Conservation (phyloP, 2,329 filamentous ascomycete species). For the Sporothrix sp. region DNA sequence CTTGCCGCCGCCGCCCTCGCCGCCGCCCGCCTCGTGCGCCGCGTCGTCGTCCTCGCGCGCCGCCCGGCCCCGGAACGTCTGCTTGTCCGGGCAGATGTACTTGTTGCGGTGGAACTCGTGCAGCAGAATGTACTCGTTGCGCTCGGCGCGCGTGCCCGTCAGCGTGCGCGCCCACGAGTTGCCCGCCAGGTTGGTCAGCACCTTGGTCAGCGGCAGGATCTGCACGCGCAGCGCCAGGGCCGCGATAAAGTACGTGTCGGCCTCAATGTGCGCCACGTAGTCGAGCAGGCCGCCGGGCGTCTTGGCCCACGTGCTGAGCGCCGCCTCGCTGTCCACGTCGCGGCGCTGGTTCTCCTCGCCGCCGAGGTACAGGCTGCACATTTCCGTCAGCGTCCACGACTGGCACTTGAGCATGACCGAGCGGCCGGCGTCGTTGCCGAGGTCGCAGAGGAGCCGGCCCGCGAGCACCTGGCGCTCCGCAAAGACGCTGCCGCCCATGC, state of each 20-base stretch:
- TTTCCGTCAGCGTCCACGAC: slow-evolving; percentile 95
- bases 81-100: slow-evolving; percentile 96
- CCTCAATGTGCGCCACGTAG: slow-evolving; percentile 86
- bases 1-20: slow-evolving; percentile 38
- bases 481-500: slow-evolving; percentile 81
- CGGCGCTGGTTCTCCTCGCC: slow-evolving; percentile 54
- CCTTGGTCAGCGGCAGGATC: slow-evolving; percentile 86
- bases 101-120: slow-evolving; percentile 96
- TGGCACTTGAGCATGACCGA: slow-evolving; percentile 96
- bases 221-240: slow-evolving; percentile 83
- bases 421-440: slow-evolving; percentile 94
- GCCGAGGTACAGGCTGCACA: slow-evolving; percentile 81
- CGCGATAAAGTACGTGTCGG: slow-evolving; percentile 92
- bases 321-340: slow-evolving; percentile 81
- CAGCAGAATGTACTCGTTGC: slow-evolving; percentile 97
- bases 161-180: slow-evolving; percentile 97
- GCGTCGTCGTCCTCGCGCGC: slow-evolving; percentile 66
- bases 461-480: slow-evolving; percentile 83
- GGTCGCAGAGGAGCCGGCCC: slow-evolving; percentile 82
- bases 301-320: slow-evolving; percentile 76
- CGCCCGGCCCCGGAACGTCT: slow-evolving; percentile 64
- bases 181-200: slow-evolving; percentile 89
- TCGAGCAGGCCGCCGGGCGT: slow-evolving; percentile 82
- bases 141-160: slow-evolving; percentile 89
- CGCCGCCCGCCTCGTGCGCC: slow-evolving; percentile 48